Conservation (phyloP, 768 basidiomycete species). For the Podaxis pistillaris region DNA sequence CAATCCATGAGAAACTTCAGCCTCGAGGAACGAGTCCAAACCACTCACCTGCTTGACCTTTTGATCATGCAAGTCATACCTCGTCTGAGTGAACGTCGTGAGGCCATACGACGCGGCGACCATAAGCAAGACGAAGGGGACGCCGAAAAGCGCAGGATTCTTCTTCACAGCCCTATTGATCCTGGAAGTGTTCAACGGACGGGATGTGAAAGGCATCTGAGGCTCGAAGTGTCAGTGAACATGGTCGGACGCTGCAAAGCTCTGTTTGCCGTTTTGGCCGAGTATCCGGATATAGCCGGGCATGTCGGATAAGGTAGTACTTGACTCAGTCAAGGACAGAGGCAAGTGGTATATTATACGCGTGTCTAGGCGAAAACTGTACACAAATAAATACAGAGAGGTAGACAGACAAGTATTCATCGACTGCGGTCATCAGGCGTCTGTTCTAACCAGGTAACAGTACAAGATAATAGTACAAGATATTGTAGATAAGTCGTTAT, state of each 20-base stretch:
- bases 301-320: not conserved
- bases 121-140: conserved; percentile 84
- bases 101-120: conserved; percentile 86
- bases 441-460: too few species aligned
- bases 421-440: too few species aligned
- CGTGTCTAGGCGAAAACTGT: too few species aligned
- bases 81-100: conserved; percentile 80
- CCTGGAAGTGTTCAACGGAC: conserved; percentile 40
- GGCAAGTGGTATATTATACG: too few species aligned
- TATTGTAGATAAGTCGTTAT: too few species aligned
- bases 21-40: not conserved
- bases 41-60: conserved; percentile 63
- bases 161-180: conserved; percentile 47
- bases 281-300: not conserved
- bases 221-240: not conserved
- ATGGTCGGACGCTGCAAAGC: not conserved
- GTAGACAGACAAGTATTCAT: too few species aligned
- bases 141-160: conserved; percentile 75
- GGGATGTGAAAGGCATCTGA: conserved; percentile 40
- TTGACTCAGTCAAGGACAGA: not conserved
- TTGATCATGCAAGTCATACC: conserved; percentile 86
- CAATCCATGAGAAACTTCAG: not conserved
- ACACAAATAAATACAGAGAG: too few species aligned
- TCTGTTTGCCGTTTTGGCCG: not conserved
- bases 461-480: too few species aligned